Percentiles rank a stretch among this genome's conserved stretches.
These are phyloP conservation scores for Cucurbita moschata DNA, from an alignment of 306 rosid species.

Conservation along the genomic window DNA sequence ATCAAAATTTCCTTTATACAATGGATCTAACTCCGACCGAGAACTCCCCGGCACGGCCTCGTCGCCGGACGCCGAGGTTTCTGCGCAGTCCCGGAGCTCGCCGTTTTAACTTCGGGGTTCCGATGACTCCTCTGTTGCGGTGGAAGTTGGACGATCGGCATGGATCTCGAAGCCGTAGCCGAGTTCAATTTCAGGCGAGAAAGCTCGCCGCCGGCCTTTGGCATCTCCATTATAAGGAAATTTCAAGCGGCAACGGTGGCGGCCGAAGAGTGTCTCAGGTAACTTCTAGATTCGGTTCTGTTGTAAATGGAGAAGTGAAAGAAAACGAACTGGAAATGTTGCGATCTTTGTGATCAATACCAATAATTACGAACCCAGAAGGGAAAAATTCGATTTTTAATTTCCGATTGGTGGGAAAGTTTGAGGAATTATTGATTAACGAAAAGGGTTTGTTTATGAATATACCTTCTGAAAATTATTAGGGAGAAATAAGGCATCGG, in stretches of 20 bases:
- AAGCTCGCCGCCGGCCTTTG: conserved; percentile 56
- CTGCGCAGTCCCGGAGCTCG: neutral
- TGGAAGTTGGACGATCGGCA: neutral
- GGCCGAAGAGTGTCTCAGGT: conserved; percentile 17
- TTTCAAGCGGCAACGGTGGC: conserved; percentile 7
- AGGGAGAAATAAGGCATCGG: neutral
- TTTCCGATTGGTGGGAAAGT: neutral
- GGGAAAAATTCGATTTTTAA: neutral
- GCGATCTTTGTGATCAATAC: neutral
- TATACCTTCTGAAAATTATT: neutral
- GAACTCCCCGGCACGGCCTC: neutral
- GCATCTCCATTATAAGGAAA: conserved; percentile 20
- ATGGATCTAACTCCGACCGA: neutral
- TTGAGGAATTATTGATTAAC: neutral
- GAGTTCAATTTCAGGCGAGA: conserved; percentile 28
- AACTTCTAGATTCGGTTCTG: neutral
- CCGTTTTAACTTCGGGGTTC: neutral
- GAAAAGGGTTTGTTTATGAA: neutral
- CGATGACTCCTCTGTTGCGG: neutral
- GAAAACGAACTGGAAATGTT: neutral
- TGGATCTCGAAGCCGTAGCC: neutral
- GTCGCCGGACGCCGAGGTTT: neutral
- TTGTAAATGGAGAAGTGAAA: neutral
- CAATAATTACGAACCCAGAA: neutral
- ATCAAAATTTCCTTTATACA: neutral